phyloP scores from a whole-genome alignment of 345 rosid genomes.

The Hibiscus syriacus region DNA sequence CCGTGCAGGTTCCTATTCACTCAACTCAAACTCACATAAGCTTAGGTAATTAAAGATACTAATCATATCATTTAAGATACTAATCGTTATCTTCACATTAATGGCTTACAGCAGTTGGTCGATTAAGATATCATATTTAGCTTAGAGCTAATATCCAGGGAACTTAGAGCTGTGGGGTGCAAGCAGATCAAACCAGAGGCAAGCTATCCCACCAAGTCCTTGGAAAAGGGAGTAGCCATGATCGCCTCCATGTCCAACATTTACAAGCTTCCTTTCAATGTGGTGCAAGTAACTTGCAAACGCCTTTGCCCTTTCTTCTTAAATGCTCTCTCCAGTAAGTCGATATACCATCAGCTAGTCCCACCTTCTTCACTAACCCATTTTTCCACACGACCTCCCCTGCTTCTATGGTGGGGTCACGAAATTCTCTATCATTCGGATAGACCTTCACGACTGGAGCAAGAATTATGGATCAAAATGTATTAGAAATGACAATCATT shows the following conservation, averaged over 20 bases:
- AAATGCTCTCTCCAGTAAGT: slow-evolving; percentile 63
- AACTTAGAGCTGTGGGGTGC: slow-evolving; percentile 46
- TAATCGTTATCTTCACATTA: too few relatives aligned
- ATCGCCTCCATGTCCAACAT: slow-evolving; percentile 20
- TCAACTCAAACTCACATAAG: too few relatives aligned
- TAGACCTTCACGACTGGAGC: slow-evolving; percentile 31
- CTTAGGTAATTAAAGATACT: too few relatives aligned
- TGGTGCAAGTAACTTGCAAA: slow-evolving; percentile 64
- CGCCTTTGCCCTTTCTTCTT: slow-evolving; percentile 69
- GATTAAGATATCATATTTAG: not conserved
- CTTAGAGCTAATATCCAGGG: slow-evolving; percentile 72
- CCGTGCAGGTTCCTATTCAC: too few relatives aligned
- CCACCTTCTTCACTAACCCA: slow-evolving; percentile 71
- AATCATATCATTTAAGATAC: too few relatives aligned
- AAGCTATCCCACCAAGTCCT: slow-evolving; percentile 66
- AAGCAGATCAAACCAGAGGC: slow-evolving; percentile 70
- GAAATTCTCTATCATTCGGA: slow-evolving; percentile 62
- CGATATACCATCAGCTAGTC: slow-evolving; percentile 74
- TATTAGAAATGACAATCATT: not conserved
- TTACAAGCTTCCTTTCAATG: slow-evolving; percentile 27
- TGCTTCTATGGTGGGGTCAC: slow-evolving; percentile 82
- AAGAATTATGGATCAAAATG: not conserved
- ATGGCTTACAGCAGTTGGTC: not conserved
- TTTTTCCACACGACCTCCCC: slow-evolving; percentile 96
- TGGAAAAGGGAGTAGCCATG: slow-evolving; percentile 56